Base-by-base conservation (phyloP, 148 eudicot species). In the Cornus suecica region DNA sequence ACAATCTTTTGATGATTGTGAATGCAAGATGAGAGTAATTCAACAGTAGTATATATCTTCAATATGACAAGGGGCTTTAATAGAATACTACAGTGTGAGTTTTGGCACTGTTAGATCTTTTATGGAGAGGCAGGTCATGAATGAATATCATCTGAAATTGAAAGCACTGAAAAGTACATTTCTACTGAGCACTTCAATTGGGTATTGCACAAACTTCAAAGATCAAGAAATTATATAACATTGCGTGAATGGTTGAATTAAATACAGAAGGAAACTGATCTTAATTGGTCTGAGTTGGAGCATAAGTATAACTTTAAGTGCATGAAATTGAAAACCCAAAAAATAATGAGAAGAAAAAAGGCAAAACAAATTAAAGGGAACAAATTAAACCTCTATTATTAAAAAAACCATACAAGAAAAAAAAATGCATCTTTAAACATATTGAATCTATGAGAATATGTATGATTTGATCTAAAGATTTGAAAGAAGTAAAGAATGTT, bases 21-120 rank as follows among this genome's bases (percentile, higher is more conserved):
- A 42, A 20, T 66, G 42, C 27, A 29, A 32, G 20, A 32, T 65
- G 26, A 65, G 32, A 67, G 72, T 54, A 66, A 71, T 67, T 52
- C 30, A 67, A 68, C 45, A 30, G 32, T n/a, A 68, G 61, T 34
- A 69, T 45, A 31, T 25, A 69, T 45, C 60, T 25, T 69, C 60
- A 45, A 48, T 48, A 16, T 48, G 15, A 37, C 20, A 48, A 11
- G 2, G 54, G 20, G 8, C 7, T 48, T 48, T 18, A 48, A 11
- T 48, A 48, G 54, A 48, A 48, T 48, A 48, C 20, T 48, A 48
- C 1, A 0, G 5, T 11, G 54, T 14, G 54, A 6, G 13, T 48
- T 16, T 48, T 48, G 20, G 15, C 54, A 48, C 15, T 37, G 18
- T 48, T 48, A 48, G 52, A 13, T 45, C 52, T 9, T 48, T 11